Conservation (phyloP, 345 rosid species). For the Lumnitzera racemosa region DNA sequence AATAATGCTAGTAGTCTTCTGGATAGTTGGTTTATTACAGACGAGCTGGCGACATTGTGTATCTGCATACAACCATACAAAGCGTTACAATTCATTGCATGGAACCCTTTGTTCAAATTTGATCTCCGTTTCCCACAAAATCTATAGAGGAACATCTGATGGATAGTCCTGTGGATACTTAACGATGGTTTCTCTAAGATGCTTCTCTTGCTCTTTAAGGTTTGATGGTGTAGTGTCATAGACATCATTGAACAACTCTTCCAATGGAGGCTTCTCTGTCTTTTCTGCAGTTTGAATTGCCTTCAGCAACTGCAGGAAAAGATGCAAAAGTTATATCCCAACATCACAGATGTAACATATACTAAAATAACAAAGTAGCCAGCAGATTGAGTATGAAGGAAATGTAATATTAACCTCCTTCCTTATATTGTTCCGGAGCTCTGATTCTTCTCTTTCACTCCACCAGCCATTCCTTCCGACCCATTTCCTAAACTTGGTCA, state of each 20-base stretch:
- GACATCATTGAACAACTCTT: constrained; percentile 54
- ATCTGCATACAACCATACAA: too few species aligned
- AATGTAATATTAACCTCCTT: constrained; percentile 31
- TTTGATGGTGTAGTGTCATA: constrained; percentile 50
- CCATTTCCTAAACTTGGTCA: constrained; percentile 60
- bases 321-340: too few species aligned
- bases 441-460: constrained; percentile 47
- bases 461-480: constrained; percentile 68
- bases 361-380: neutral
- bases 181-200: constrained; percentile 34
- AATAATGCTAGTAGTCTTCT: too few species aligned
- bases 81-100: too few species aligned
- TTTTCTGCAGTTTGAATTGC: constrained; percentile 69
- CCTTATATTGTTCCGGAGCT: constrained; percentile 40
- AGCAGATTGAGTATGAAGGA: neutral
- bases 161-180: constrained; percentile 53
- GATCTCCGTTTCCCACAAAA: neutral
- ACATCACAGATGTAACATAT: too few species aligned
- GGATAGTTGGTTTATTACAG: too few species aligned
- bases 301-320: constrained; percentile 35
- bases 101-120: too few species aligned
- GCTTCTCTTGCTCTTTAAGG: constrained; percentile 54
- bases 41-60: too few species aligned
- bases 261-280: constrained; percentile 44
- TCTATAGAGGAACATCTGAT: constrained; percentile 36